Evolutionary conservation across 441 rosid genomes (phyloP).

Genomic region (Eugenia klotzschiana): DNA sequence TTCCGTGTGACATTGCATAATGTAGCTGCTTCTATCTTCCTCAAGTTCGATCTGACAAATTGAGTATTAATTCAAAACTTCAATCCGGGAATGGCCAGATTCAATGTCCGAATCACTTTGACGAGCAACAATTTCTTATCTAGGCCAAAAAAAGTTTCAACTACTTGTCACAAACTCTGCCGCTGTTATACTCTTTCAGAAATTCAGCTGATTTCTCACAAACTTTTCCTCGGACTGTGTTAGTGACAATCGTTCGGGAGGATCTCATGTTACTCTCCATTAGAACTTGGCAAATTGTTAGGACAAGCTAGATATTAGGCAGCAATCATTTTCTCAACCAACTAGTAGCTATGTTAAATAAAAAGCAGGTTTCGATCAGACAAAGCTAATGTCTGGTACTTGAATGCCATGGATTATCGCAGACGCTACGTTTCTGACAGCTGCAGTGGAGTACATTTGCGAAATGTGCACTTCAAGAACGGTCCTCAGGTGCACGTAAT

Average conservation of each 20-base stretch:
- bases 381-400: background rate
- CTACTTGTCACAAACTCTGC: background rate
- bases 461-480: background rate
- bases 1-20: background rate
- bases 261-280: background rate
- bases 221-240: background rate
- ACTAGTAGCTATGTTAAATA: too few species aligned
- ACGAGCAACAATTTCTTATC: background rate
- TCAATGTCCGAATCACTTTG: background rate
- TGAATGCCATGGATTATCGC: background rate
- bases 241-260: background rate
- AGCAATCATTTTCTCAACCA: too few species aligned
- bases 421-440: background rate
- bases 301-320: background rate
- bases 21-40: background rate
- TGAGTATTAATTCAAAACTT: background rate
- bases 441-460: background rate
- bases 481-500: background rate
- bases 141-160: background rate
- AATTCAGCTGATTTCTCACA: background rate
- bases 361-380: too few species aligned
- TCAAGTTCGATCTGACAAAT: background rate
- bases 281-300: background rate
- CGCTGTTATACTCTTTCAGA: background rate
- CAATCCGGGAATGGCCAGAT: background rate